Base-by-base conservation (phyloP, 2,329 filamentous ascomycete species). In the Hymenoscyphus infarciens region DNA sequence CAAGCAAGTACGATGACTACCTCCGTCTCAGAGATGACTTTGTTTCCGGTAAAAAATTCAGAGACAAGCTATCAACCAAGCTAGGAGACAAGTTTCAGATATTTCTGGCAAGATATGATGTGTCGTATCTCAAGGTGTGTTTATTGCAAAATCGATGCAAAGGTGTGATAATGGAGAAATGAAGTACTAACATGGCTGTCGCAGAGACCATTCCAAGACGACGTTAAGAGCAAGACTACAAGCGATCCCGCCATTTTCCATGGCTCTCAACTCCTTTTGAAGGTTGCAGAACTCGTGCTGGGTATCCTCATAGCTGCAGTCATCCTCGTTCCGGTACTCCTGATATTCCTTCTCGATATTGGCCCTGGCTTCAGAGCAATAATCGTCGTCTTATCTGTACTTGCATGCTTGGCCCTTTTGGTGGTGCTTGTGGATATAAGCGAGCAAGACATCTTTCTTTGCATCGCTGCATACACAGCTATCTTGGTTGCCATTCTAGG, bases 11-110 rank as follows among this genome's bases (percentile, higher is more conserved):
- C 49, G 61, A 63, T 38, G 57, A 58, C 1, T 67, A 61, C 19
- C 56, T 69, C n/a, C 53, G 35, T 42, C 16, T 62, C n/a, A 53
- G 55, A 7, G 64, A 65, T 11, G 66, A 69, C 57, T 59, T 67
- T 19, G 49, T 66, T 22, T 35, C 55, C 1, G 16, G 8, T 35
- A 19, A 19, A 4, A 55, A 19, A 16, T 11, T 7, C 6, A 35
- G 29, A n/a, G 16, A 15, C n/a, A 56, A 56, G 13, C 11, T n/a
- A 5, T 27, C 27, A 1, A 64, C 49, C 22, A 53, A 39, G 22
- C n/a, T 62, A n/a, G 62, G 59, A 29, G 60, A 60, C 2, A 15
- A 16, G 33, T 31, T 66, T 11, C 31, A 61, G n/a, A 10, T 27
- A 42, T 25, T 22, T 8, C 29, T 52, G 13, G 42, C 39, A 4